These are phyloP conservation scores for Fusarium solani-melongenae DNA, from an alignment of 2,329 filamentous ascomycete genomes.

Conservation along the genomic window DNA sequence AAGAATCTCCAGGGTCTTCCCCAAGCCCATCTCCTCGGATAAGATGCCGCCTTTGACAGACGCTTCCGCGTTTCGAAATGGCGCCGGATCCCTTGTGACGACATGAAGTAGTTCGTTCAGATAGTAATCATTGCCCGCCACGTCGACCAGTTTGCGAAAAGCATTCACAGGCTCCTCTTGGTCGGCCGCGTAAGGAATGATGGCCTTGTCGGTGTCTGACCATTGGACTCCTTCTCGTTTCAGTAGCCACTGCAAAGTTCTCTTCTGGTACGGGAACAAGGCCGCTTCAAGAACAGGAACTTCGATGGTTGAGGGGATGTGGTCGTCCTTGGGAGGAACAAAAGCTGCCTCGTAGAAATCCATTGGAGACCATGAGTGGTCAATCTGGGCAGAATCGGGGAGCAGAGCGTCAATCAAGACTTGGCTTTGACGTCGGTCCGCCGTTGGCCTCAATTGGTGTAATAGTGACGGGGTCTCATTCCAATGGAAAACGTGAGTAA, in stretches of 20 bases:
- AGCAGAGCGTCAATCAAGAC: conserved; percentile 53
- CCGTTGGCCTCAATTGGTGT: conserved; percentile 41
- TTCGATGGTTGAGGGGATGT: conserved; percentile 50
- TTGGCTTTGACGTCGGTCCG: conserved; percentile 49
- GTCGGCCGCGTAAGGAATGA: conserved; percentile 31
- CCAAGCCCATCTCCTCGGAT: conserved; percentile 85
- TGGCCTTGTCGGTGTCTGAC: conserved; percentile 35
- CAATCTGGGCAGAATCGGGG: conserved; percentile 10
- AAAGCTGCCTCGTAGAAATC: conserved; percentile 78
- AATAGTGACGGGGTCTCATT: conserved; percentile 52
- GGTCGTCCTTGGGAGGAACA: conserved; percentile 63
- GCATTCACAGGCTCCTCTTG: conserved; percentile 30
- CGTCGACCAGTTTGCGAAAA: conserved; percentile 50
- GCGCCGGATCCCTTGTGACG: conserved; percentile 60
- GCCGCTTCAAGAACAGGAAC: conserved; percentile 59
- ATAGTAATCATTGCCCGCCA: conserved; percentile 55
- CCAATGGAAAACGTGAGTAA: conserved; percentile 56
- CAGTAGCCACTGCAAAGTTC: conserved; percentile 77
- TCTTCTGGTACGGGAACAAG: conserved; percentile 78
- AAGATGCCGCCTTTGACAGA: conserved; percentile 71
- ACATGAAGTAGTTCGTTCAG: conserved; percentile 73
- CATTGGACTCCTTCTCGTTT: conserved; percentile 71
- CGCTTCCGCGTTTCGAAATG: conserved; percentile 57
- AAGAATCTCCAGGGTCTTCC: conserved; percentile 82
- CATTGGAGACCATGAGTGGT: conserved; percentile 55